These are phyloP conservation scores for Botrytis cinerea DNA, from an alignment of 2,329 filamentous ascomycete genomes.

Conservation along the genomic window DNA sequence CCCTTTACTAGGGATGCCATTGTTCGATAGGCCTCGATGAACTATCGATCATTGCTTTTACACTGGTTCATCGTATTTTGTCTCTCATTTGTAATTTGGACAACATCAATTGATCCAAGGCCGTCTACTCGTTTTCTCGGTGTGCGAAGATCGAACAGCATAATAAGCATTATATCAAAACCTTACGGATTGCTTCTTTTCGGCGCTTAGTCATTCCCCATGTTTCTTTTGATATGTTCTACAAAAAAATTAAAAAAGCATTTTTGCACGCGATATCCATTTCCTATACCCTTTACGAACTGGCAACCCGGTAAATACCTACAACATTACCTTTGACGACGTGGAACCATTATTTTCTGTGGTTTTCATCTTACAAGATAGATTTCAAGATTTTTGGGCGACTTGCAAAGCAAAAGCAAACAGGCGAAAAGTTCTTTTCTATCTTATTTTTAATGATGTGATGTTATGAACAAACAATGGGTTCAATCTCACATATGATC, in stretches of 20 bases:
- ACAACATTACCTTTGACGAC: slow-evolving; percentile 38
- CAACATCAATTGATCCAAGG: slow-evolving; percentile 34
- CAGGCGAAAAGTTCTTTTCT: slow-evolving; percentile 16
- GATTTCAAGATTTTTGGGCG: slow-evolving; percentile 16
- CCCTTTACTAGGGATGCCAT: slow-evolving; percentile 37
- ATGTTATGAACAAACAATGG: slow-evolving; percentile 23
- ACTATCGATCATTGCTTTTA: slow-evolving; percentile 37
- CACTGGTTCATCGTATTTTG: slow-evolving; percentile 37
- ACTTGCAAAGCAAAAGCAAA: slow-evolving; percentile 12
- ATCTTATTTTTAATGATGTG: slow-evolving; percentile 24
- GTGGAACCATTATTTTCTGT: slow-evolving; percentile 28
- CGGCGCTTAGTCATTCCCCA: slow-evolving; percentile 41
- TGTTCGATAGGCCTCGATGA: slow-evolving; percentile 41
- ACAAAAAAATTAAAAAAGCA: slow-evolving; percentile 30
- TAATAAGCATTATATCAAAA: slow-evolving; percentile 29
- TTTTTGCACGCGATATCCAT: slow-evolving; percentile 39
- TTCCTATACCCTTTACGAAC: slow-evolving; percentile 40
- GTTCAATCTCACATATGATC: slow-evolving; percentile 25
- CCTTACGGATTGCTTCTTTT: slow-evolving; percentile 38
- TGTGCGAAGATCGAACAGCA: slow-evolving; percentile 33
- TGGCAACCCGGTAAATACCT: slow-evolving; percentile 42
- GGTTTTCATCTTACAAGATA: slow-evolving; percentile 24
- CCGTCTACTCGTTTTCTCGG: slow-evolving; percentile 38
- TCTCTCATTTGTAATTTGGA: slow-evolving; percentile 39
- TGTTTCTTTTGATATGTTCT: slow-evolving; percentile 36